Evolutionary conservation across 2,329 filamentous ascomycete species (phyloP).

Genomic region (Fusarium sp.): DNA sequence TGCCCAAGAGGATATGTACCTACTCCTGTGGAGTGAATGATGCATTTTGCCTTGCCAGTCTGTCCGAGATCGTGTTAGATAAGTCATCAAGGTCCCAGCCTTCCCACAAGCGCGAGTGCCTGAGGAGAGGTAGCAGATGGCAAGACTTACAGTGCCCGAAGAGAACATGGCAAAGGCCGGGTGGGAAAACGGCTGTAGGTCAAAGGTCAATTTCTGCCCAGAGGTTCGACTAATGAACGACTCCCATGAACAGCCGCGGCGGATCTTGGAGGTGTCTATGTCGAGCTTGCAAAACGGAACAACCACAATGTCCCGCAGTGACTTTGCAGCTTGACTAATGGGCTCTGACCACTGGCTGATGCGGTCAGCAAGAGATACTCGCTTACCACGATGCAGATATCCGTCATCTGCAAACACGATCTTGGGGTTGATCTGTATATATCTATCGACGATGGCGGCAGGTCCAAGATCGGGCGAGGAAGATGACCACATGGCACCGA

Average conservation of each 20-base stretch:
- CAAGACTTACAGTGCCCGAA: slow-evolving; percentile 2
- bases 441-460: slow-evolving; percentile 11
- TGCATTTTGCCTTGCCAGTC: slow-evolving; percentile 8
- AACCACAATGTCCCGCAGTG: neutral
- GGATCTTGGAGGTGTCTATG: neutral
- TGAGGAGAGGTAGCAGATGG: no score
- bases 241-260: no score
- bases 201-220: no score
- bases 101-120: no score
- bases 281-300: neutral
- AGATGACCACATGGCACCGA: slow-evolving; percentile 20
- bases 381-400: slow-evolving; percentile 10
- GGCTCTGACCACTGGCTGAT: slow-evolving; percentile 6
- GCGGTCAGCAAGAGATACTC: neutral
- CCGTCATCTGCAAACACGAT: slow-evolving; percentile 16
- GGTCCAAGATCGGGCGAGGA: slow-evolving; percentile 6
- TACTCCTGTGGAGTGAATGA: slow-evolving; percentile 17
- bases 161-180: slow-evolving; percentile 14
- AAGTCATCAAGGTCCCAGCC: no score
- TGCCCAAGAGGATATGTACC: neutral
- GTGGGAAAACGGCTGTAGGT: slow-evolving; percentile 9
- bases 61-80: no score
- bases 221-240: no score
- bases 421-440: slow-evolving; percentile 15
- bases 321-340: neutral